phyloP scores from a whole-genome alignment of 345 rosid genomes.

The Melaleuca alternifolia region DNA sequence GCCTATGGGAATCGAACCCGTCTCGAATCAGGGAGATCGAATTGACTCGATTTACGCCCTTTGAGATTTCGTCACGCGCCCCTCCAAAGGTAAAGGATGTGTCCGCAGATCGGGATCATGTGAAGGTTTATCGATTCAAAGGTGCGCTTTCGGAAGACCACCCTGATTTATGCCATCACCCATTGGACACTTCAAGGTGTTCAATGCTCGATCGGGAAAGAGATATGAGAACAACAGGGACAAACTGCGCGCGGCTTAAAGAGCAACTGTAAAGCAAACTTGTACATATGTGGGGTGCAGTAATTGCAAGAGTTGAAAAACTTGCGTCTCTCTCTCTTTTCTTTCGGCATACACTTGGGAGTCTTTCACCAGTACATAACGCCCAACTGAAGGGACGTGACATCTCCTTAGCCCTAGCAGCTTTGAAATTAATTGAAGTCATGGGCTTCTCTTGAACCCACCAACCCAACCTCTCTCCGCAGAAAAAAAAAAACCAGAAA shows the following conservation, averaged over 20 bases:
- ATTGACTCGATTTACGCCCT: neutral
- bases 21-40: neutral
- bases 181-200: neutral
- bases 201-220: neutral
- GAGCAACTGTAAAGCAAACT: neutral
- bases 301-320: neutral
- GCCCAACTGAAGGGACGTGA: neutral
- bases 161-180: neutral
- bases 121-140: neutral
- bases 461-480: neutral
- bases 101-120: neutral
- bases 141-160: neutral
- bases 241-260: neutral
- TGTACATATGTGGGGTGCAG: neutral
- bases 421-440: constrained; percentile 23
- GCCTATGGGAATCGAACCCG: neutral
- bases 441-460: constrained; percentile 29
- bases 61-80: neutral
- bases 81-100: neutral
- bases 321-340: neutral
- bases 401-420: neutral
- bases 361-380: neutral
- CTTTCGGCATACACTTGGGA: neutral
- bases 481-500: neutral
- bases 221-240: neutral